These are phyloP conservation scores for Saturnispora bothae DNA, from an alignment of 805 yeast genomes.

Conservation along the genomic window DNA sequence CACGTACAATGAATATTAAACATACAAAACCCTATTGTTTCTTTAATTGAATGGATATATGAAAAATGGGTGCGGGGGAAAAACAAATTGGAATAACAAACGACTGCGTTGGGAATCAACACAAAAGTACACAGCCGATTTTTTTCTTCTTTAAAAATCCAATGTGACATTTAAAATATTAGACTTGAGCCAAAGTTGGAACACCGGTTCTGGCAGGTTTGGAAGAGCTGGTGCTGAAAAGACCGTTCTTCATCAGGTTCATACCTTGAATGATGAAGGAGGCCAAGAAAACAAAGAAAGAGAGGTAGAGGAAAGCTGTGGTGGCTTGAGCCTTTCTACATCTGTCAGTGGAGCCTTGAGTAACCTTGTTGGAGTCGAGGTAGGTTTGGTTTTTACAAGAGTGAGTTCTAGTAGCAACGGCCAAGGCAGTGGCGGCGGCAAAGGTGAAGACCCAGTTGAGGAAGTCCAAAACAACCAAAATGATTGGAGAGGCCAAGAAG, in stretches of 20 bases:
- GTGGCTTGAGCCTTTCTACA: slow-evolving; percentile 93
- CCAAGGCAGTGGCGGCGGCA: slow-evolving; percentile 90
- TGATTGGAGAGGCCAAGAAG: slow-evolving; percentile 78
- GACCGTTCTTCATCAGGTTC: slow-evolving; percentile 46
- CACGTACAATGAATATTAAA: no score
- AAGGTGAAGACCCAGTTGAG: slow-evolving; percentile 86
- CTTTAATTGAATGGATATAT: no score
- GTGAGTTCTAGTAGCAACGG: slow-evolving; percentile 80
- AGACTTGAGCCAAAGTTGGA: slow-evolving; percentile 85
- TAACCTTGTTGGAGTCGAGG: slow-evolving; percentile 52
- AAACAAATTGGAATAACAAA: no score
- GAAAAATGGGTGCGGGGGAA: no score
- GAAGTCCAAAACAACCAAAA: slow-evolving; percentile 69
- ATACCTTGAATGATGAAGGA: slow-evolving; percentile 42
- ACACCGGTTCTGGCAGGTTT: slow-evolving; percentile 68
- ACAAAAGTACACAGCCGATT: no score
- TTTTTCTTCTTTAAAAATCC: no score
- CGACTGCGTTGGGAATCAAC: no score
- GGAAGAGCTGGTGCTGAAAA: slow-evolving; percentile 43
- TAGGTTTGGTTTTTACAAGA: slow-evolving; percentile 66
- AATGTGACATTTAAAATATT: no score
- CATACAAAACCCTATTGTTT: no score
- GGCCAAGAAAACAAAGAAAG: slow-evolving; percentile 64
- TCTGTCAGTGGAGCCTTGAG: slow-evolving; percentile 71
- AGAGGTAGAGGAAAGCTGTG: slow-evolving; percentile 74